Evolutionary conservation across 2,329 filamentous ascomycete species (phyloP).

Genomic region (Chalara sp.): DNA sequence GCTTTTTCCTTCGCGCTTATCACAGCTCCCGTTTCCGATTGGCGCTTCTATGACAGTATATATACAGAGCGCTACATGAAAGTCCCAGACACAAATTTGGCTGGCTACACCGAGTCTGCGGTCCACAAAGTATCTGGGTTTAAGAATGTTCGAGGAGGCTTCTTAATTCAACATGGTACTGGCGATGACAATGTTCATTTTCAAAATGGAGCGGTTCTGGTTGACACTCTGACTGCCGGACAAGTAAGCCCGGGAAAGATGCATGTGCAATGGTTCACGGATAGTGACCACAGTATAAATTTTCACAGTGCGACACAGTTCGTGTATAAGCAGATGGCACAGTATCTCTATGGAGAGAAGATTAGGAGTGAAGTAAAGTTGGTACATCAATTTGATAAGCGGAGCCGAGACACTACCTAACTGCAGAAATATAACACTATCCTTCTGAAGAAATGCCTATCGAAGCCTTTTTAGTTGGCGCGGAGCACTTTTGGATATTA

Average conservation of each 20-base stretch:
- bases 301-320: constrained; percentile 50
- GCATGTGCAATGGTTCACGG: constrained; percentile 58
- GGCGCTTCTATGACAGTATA: constrained; percentile 65
- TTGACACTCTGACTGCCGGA: constrained; percentile 52
- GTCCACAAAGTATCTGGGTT: constrained; percentile 54
- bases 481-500: too few species aligned
- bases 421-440: too few species aligned
- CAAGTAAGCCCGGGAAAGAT: constrained; percentile 55
- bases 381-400: constrained; percentile 12
- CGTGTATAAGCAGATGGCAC: constrained; percentile 57
- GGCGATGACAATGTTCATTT: constrained; percentile 70
- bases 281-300: constrained; percentile 54
- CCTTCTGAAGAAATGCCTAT: too few species aligned
- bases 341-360: constrained; percentile 55
- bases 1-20: constrained; percentile 57
- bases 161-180: constrained; percentile 58
- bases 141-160: constrained; percentile 52
- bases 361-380: constrained; percentile 33
- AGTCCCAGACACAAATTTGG: constrained; percentile 45
- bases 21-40: constrained; percentile 61
- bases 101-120: constrained; percentile 54
- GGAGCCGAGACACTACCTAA: background rate
- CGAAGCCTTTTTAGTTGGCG: too few species aligned
- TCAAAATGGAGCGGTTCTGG: constrained; percentile 55
- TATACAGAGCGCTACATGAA: constrained; percentile 73